Conservation (phyloP, 192 early-diverging fungal genomes). For the Coemansia sp. region DNA sequence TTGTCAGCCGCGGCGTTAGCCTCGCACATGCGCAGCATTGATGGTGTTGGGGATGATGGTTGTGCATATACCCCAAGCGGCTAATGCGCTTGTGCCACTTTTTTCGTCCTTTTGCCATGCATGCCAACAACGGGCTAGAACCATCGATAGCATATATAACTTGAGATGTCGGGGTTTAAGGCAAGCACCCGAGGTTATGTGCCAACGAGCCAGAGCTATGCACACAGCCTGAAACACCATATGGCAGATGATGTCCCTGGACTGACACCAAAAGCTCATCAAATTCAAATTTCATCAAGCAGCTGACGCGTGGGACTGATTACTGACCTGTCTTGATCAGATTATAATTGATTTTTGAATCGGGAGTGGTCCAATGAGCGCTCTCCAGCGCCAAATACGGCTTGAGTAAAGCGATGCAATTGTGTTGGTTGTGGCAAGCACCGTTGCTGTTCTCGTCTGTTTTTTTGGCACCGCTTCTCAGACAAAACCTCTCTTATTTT, state of each 20-base stretch:
- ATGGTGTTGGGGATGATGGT: background rate
- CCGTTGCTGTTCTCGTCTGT: background rate
- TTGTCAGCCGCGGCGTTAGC: conserved; percentile 10
- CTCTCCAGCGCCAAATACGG: background rate
- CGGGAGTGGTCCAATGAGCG: background rate
- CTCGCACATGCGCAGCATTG: conserved; percentile 1
- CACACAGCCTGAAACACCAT: background rate
- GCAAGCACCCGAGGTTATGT: background rate
- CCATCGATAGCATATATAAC: background rate
- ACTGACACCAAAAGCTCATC: too few relatives aligned
- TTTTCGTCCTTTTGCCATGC: background rate
- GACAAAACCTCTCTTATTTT: too few relatives aligned
- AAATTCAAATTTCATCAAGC: too few relatives aligned
- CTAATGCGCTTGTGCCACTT: background rate
- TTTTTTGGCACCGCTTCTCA: background rate
- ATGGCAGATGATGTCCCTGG: background rate
- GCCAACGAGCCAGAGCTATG: background rate
- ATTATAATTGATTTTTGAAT: background rate
- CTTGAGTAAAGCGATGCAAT: background rate
- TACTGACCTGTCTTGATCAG: background rate
- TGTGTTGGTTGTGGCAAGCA: background rate
- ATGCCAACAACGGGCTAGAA: background rate
- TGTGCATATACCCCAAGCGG: background rate
- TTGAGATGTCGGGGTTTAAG: too few relatives aligned
- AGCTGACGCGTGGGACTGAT: too few relatives aligned